Base-by-base conservation (phyloP, 2,329 filamentous ascomycete species). In the Botryotinia narcissicola region DNA sequence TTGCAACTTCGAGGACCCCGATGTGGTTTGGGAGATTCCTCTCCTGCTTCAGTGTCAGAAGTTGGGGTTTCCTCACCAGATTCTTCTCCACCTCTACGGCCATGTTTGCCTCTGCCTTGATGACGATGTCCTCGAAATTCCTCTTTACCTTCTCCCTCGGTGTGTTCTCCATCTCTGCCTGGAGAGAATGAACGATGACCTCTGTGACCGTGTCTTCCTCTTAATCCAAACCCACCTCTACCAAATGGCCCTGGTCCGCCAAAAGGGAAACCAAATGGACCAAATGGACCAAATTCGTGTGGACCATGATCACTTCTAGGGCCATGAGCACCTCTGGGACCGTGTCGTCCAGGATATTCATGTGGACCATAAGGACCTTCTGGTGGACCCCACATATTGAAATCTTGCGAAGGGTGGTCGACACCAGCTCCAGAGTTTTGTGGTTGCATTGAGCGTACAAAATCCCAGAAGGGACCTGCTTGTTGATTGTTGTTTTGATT, bases 61-160 rank as follows among this genome's bases (percentile, higher is more conserved):
- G 67, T 70, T 35, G 69, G 67, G 32, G 64, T 68, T 66, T 73
- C 71, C 16, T 75, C 75, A 8, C 59, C 70, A n/a, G 71, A 69
- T 48, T 44, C 42, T 35, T 59, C 73, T 22, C 59, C 63, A 37
- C 64, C 60, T 59, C n/a, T 59, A n/a, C 44, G 59, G 20, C 29
- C 14, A 71, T 73, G 60, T 70, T 74, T 46, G 4, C 60, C 68
- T 72, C 48, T 70, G 80, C 81, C 22, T 77, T 76, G 35, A 82
- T 83, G 20, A 79, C 77, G 73, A 84, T 84, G 75, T 83, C 82
- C 72, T 73, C 51, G 32, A 22, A 29, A 48, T 48, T 67, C 74
- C 61, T 78, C 76, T 42, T 42, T 71, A 44, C 40, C 69, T 62
- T 76, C 75, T 3, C 67, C 69, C 37, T 74, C 75, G 14, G 44